Evolutionary conservation across 768 basidiomycete species (phyloP), one percentile per base, ranked within the genome.

Genomic region (Podaxis pistillaris): DNA sequence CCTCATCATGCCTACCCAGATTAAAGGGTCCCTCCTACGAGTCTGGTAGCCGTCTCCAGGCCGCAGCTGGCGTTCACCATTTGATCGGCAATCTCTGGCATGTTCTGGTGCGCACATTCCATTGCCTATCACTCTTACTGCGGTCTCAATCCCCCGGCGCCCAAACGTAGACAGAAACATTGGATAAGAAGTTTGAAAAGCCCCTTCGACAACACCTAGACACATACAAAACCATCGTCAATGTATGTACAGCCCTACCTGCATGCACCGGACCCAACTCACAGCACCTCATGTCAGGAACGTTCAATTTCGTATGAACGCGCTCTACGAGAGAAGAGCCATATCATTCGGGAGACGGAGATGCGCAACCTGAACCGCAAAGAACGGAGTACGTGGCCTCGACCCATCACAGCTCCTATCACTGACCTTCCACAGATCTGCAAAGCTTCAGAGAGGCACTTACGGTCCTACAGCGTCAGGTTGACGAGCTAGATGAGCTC

Each of bases 61-160:
- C 92, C 30, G 87, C 91, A 28, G 88, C 91, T 19, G 95, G 96
- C 4, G 76, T 98, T 49, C 93, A 96, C 73, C 91, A 96, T 73
- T 83, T 98, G 66, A 88, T 96, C 67, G 88, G 90, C 55, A 96
- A 96, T 72, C 93, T 96, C 67, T 94, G 92, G 84, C 93, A 94
- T 73, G 86, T 98, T 62, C 78, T 98, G 71, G 93, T 94, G 64
- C 17, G 51, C 59, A 50, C 64, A 87, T 80, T 51, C 47, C 50
- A 8, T 62, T 59, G 51, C 49, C 58, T 44, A 11, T 38, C 57
- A 61, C 40, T 40, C 17, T 59, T 44, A 30, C 40, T 63, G 40
- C 24, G 13, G 24, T 49, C 49, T 50, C 24, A 49, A 64, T 65
- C 58, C 26, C 30, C 30, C 36, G 17, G n/a, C 24, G 30, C 8